Evolutionary conservation across 495 filamentous ascomycete species (phyloP).

Genomic region (Staphylotrichum tortipilum): DNA sequence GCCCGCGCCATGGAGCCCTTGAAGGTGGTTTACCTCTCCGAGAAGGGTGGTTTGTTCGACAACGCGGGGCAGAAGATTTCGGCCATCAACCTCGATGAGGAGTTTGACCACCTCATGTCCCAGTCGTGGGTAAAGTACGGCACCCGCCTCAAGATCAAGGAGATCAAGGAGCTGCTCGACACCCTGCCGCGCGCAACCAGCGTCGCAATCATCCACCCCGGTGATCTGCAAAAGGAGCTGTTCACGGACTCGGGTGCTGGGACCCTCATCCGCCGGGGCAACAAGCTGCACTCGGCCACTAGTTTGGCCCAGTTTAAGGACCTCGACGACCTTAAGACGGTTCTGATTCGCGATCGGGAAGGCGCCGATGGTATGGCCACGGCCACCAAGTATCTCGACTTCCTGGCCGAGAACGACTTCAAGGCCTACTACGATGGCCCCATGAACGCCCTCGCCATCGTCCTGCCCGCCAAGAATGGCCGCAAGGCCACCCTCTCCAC

Average conservation of each 20-base stretch:
- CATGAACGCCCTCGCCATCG: conserved; percentile 94
- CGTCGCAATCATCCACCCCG: conserved; percentile 95
- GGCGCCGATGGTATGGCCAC: conserved; percentile 74
- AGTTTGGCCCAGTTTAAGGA: conserved; percentile 74
- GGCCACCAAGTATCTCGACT: conserved; percentile 78
- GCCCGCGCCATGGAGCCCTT: conserved; percentile 83
- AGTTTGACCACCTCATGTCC: conserved; percentile 89
- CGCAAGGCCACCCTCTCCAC: conserved; percentile 74
- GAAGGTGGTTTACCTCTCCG: conserved; percentile 96
- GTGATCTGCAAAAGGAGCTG: conserved; percentile 87
- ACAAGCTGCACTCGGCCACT: conserved; percentile 72
- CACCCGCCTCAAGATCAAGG: conserved; percentile 95
- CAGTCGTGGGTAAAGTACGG: conserved; percentile 96
- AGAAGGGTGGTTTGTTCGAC: conserved; percentile 95
- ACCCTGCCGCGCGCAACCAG: conserved; percentile 84
- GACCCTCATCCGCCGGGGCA: conserved; percentile 86
- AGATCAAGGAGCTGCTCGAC: conserved; percentile 89
- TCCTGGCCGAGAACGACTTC: conserved; percentile 67
- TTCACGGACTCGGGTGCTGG: conserved; percentile 96
- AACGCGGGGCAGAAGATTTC: conserved; percentile 94
- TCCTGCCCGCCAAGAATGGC: conserved; percentile 57
- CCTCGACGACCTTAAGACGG: conserved; percentile 65
- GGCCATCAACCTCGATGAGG: conserved; percentile 94
- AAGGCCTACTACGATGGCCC: conserved; percentile 92
- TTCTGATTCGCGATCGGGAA: conserved; percentile 77